A percentile compares a stretch with the other conserved stretches of the same genome.
phyloP scores from a whole-genome alignment of 768 basidiomycete species.

The Tephrocybe sp. region DNA sequence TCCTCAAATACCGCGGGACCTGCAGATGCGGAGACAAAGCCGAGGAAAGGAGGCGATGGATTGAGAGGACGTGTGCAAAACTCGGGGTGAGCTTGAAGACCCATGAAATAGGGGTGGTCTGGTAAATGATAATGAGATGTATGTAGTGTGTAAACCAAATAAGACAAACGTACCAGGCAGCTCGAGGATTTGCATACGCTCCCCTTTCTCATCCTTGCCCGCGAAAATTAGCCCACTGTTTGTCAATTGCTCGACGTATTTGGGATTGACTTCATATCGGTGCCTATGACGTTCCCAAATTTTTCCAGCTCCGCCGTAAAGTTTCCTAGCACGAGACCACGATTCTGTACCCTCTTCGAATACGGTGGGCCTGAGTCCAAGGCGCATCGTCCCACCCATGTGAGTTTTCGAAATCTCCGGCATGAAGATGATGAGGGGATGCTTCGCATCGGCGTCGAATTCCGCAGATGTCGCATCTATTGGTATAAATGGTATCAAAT shows the following conservation, averaged over 20 bases:
- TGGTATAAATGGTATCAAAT: constrained; percentile 1
- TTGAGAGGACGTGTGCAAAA: constrained; percentile 98
- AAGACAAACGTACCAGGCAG: constrained; percentile 56
- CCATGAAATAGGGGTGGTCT: constrained; percentile 96
- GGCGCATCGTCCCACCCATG: constrained; percentile 99
- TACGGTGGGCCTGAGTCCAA: constrained; percentile 95
- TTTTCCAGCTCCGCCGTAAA: constrained; percentile 79
- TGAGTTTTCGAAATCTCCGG: constrained; percentile 97
- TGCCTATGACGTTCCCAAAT: constrained; percentile 98
- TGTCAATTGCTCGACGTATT: constrained; percentile 70
- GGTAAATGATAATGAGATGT: background rate
- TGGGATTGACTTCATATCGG: constrained; percentile 93
- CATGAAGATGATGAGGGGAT: constrained; percentile 93
- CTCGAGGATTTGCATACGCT: constrained; percentile 97
- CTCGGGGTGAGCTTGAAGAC: constrained; percentile 95
- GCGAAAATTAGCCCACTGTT: constrained; percentile 60
- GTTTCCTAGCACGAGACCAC: constrained; percentile 69
- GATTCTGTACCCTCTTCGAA: constrained; percentile 68
- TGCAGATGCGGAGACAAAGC: constrained; percentile 83
- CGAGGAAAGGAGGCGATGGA: constrained; percentile 96
- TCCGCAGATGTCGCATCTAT: constrained; percentile 86
- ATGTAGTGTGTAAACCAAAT: background rate
- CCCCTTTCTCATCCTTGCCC: constrained; percentile 93
- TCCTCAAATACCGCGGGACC: constrained; percentile 53
- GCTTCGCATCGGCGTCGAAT: constrained; percentile 57